Percentiles rank a stretch among this genome's conserved stretches.
Conservation (phyloP, 2,329 filamentous ascomycete genomes). For the Hirsutella minnesotensis region DNA sequence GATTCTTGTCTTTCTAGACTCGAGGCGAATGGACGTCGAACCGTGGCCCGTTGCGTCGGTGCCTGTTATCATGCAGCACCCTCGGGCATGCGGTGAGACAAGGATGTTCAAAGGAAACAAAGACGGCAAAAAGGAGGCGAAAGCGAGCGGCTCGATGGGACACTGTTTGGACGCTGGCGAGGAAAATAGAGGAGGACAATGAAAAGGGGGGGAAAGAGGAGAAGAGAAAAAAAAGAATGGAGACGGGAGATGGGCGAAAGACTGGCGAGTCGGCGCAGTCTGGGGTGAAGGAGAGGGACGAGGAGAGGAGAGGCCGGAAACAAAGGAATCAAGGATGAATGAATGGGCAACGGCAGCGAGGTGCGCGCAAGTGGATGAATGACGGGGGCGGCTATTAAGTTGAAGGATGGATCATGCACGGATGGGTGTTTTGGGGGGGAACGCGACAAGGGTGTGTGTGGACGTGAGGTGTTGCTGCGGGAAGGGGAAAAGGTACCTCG, state of each 20-base stretch:
- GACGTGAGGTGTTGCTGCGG: neutral
- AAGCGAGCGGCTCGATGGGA: neutral
- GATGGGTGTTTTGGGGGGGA: neutral
- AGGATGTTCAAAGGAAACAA: no score
- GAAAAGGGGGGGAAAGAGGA: neutral
- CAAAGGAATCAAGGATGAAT: no score
- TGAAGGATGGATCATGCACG: neutral
- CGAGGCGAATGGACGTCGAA: neutral
- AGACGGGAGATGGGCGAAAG: no score
- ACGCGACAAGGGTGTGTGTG: neutral
- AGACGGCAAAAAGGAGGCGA: neutral
- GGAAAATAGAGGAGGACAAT: neutral
- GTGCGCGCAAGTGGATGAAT: neutral
- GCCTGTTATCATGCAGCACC: neutral
- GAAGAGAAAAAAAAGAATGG: neutral
- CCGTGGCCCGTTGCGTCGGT: neutral
- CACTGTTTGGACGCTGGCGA: neutral
- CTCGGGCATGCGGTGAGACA: neutral
- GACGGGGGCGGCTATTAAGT: neutral
- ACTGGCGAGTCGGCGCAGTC: no score
- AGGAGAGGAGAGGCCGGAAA: no score
- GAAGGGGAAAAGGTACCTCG: no score
- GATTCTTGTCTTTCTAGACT: neutral
- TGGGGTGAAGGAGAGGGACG: no score
- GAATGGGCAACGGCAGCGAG: no score